Conservation (phyloP, 2,329 filamentous ascomycete species). For the Fusarium mundagurra region DNA sequence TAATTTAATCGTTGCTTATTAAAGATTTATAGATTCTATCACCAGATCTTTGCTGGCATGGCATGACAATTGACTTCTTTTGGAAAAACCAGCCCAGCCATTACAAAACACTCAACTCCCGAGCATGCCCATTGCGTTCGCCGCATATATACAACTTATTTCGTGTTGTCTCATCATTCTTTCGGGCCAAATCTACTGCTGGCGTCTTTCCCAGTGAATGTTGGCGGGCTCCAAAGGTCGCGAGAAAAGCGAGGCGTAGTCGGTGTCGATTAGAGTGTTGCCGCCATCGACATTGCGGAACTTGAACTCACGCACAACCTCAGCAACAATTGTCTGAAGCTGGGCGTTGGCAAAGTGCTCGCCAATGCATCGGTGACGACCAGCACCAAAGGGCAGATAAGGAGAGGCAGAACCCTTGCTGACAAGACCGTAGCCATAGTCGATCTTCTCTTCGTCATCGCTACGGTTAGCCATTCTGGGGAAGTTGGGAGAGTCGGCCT, state of each 20-base stretch:
- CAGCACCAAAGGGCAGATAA: conserved; percentile 94
- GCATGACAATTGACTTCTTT: conserved; percentile 36
- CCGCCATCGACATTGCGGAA: conserved; percentile 79
- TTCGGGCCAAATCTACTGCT: conserved; percentile 51
- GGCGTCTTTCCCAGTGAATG: conserved; percentile 79
- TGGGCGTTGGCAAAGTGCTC: conserved; percentile 97
- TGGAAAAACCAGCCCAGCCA: conserved; percentile 38
- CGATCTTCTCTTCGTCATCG: conserved; percentile 79
- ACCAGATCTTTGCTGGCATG: conserved; percentile 34
- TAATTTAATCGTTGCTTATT: conserved; percentile 40
- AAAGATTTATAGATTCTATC: conserved; percentile 40
- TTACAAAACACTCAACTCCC: conserved; percentile 41
- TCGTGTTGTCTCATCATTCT: conserved; percentile 28
- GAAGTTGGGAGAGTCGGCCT: conserved; percentile 68
- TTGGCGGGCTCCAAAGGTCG: conserved; percentile 76
- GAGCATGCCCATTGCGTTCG: conserved; percentile 38
- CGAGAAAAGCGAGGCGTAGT: conserved; percentile 78
- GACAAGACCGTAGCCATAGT: conserved; percentile 93
- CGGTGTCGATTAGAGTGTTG: conserved; percentile 72
- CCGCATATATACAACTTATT: conserved; percentile 43
- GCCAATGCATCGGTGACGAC: conserved; percentile 92
- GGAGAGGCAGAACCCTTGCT: conserved; percentile 90
- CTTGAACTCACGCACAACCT: conserved; percentile 81
- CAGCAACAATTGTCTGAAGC: conserved; percentile 84
- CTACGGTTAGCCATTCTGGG: conserved; percentile 56